A percentile compares a stretch with the other conserved stretches of the same genome.
Conservation (phyloP, 225 moss, liverwort and hornwort genomes). For the Pseudisothecium myosuroides region DNA sequence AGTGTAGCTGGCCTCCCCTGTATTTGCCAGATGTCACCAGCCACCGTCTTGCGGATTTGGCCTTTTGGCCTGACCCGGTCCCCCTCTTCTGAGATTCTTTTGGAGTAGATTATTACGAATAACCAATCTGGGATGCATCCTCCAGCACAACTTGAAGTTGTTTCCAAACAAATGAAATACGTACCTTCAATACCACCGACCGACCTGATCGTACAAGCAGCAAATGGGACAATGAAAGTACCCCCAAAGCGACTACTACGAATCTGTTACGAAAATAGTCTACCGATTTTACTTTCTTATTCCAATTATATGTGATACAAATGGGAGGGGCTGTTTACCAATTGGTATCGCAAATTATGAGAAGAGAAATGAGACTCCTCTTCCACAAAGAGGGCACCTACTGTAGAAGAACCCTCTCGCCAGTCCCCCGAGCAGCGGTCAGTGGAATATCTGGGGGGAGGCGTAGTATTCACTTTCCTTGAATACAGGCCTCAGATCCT, state of each 20-base stretch:
- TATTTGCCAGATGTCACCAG: background rate
- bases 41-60: background rate
- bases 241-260: background rate
- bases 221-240: background rate
- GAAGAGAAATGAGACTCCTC: background rate
- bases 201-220: background rate
- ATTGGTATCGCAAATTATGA: background rate
- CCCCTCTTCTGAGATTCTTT: background rate
- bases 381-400: background rate
- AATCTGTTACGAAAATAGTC: background rate
- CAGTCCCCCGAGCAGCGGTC: background rate
- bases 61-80: background rate
- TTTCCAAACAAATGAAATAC: background rate
- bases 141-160: background rate
- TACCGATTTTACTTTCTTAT: background rate
- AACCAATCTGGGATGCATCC: background rate
- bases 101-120: background rate
- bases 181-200: background rate
- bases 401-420: background rate
- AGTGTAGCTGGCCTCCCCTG: background rate
- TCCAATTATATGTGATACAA: constrained; percentile 35
- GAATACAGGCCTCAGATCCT: constrained; percentile 59
- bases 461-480: constrained; percentile 69
- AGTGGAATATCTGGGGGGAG: constrained; percentile 54
- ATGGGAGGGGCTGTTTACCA: constrained; percentile 9